These are phyloP conservation scores for Russula abietina DNA, from an alignment of 768 basidiomycete species.

Conservation along the genomic window DNA sequence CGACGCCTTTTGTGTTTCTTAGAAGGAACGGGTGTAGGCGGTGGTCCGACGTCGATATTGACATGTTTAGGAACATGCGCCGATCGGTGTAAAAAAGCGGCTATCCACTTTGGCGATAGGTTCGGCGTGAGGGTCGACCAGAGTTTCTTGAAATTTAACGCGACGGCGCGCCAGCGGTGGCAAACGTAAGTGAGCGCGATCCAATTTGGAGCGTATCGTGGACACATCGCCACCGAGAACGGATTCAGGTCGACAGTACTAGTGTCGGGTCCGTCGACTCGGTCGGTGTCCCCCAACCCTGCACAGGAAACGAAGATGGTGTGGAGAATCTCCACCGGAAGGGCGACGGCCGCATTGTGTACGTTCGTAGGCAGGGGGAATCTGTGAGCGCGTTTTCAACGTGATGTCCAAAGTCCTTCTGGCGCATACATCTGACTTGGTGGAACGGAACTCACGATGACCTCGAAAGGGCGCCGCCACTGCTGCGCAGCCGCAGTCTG, in stretches of 20 bases:
- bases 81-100: neutral
- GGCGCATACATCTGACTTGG: neutral
- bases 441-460: neutral
- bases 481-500: too few relatives aligned
- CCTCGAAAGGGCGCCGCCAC: neutral
- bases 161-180: neutral
- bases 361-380: neutral
- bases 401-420: neutral
- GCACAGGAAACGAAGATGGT: neutral
- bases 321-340: constrained; percentile 3
- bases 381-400: neutral
- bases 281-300: neutral
- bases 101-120: constrained; percentile 2
- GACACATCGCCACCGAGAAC: neutral
- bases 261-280: too few relatives aligned
- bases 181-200: constrained; percentile 6
- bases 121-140: constrained; percentile 5
- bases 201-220: constrained; percentile 1
- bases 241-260: neutral
- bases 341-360: neutral
- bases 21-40: neutral
- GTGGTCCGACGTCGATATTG: neutral
- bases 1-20: neutral
- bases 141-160: constrained; percentile 2
- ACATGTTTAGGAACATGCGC: neutral